These are phyloP conservation scores for Earliella scabrosa DNA, from an alignment of 1,284 basidiomycete genomes.

Conservation along the genomic window DNA sequence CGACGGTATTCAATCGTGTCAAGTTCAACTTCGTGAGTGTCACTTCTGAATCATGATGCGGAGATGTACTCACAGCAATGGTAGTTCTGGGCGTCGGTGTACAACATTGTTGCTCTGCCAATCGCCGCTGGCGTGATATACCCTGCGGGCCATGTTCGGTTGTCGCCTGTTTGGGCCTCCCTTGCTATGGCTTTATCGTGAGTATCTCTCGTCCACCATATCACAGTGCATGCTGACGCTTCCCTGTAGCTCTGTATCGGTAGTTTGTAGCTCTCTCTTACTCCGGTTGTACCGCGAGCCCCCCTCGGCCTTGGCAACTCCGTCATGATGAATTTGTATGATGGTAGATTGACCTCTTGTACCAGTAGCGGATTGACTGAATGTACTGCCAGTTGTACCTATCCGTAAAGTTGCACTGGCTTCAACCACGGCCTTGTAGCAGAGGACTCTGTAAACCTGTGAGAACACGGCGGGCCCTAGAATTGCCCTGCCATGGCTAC, in stretches of 20 bases:
- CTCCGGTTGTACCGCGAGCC: constrained; percentile 48
- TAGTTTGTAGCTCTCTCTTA: constrained; percentile 61
- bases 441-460: too few relatives aligned
- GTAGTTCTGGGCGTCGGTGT: constrained; percentile 68
- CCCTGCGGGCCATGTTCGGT: constrained; percentile 61
- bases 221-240: background rate
- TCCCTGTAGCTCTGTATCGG: constrained; percentile 56
- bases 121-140: constrained; percentile 82
- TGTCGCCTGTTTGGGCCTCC: constrained; percentile 82
- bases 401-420: too few relatives aligned
- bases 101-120: constrained; percentile 69
- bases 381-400: too few relatives aligned
- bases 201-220: constrained; percentile 35
- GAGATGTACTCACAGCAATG: constrained; percentile 20
- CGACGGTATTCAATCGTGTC: constrained; percentile 66
- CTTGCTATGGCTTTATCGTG: constrained; percentile 81
- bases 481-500: too few relatives aligned
- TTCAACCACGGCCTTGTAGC: too few relatives aligned
- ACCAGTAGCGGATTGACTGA: too few relatives aligned
- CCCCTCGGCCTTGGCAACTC: too few relatives aligned
- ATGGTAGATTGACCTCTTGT: too few relatives aligned
- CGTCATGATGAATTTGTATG: too few relatives aligned
- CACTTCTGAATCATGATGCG: constrained; percentile 20
- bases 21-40: constrained; percentile 75
- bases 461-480: too few relatives aligned